These are phyloP conservation scores for Hypomontagnella monticulosa DNA, from an alignment of 495 filamentous ascomycete species.

Conservation along the genomic window DNA sequence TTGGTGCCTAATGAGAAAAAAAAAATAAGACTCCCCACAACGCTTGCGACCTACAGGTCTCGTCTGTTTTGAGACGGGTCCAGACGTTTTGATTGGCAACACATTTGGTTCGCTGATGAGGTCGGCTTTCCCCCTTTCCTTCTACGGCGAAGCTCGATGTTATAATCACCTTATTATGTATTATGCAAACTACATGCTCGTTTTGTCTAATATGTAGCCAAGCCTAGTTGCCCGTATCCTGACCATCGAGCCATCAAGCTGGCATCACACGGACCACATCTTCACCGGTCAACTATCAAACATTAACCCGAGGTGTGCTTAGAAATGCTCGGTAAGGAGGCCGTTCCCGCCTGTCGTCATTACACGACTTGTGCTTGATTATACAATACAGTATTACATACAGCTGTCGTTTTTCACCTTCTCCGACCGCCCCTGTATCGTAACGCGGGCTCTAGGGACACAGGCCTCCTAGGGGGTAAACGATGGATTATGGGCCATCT, in stretches of 20 bases:
- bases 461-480: slow-evolving; percentile 31
- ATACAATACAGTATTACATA: neutral
- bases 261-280: neutral
- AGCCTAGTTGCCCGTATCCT: neutral
- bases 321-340: slow-evolving; percentile 20
- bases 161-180: too few species aligned
- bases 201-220: slow-evolving; percentile 1
- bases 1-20: slow-evolving; percentile 33
- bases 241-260: slow-evolving; percentile 1
- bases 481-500: slow-evolving; percentile 31
- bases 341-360: slow-evolving; percentile 12
- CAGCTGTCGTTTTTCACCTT: neutral
- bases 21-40: slow-evolving; percentile 30
- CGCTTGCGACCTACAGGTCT: slow-evolving; percentile 33
- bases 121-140: slow-evolving; percentile 1
- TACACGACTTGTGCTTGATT: slow-evolving; percentile 13
- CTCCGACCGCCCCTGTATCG: slow-evolving; percentile 14
- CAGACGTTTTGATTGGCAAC: slow-evolving; percentile 34
- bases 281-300: slow-evolving; percentile 20
- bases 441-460: slow-evolving; percentile 22
- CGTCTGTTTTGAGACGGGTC: slow-evolving; percentile 36
- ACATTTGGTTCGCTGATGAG: neutral
- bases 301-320: slow-evolving; percentile 27
- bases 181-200: slow-evolving; percentile 16
- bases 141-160: neutral